Evolutionary conservation across 768 basidiomycete species (phyloP).

Genomic region (Tylopilus subfusipes): DNA sequence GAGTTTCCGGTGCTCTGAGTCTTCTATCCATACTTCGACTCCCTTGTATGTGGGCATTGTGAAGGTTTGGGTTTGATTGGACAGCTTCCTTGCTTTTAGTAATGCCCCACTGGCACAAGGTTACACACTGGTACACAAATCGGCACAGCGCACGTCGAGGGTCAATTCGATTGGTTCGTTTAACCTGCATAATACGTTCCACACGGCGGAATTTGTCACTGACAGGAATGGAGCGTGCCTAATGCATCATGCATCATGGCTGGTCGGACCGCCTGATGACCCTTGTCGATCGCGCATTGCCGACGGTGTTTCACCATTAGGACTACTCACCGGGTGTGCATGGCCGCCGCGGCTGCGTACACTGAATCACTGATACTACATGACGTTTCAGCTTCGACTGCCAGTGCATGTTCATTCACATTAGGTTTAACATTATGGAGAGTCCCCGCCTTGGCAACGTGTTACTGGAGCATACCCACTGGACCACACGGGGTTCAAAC

Average conservation of each 20-base stretch:
- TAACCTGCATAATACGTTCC: not conserved
- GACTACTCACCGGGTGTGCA: too few relatives aligned
- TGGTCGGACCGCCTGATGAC: not conserved
- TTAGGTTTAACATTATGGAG: not conserved
- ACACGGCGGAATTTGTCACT: not conserved
- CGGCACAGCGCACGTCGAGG: not conserved
- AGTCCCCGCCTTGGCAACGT: constrained; percentile 1
- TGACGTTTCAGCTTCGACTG: too few relatives aligned
- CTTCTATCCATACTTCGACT: constrained; percentile 20
- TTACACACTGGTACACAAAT: constrained; percentile 8
- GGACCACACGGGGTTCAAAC: not conserved
- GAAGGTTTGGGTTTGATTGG: not conserved
- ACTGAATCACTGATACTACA: too few relatives aligned
- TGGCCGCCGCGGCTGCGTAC: too few relatives aligned
- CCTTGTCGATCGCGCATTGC: not conserved
- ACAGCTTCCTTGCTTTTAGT: not conserved
- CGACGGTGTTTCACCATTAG: too few relatives aligned
- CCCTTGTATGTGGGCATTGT: constrained; percentile 15
- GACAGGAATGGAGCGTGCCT: not conserved
- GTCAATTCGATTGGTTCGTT: not conserved
- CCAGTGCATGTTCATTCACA: not conserved
- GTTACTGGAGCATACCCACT: not conserved
- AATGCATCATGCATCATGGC: not conserved
- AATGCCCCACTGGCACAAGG: not conserved
- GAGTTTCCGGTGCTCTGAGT: constrained; percentile 8